Evolutionary conservation across 2,329 filamentous ascomycete genomes (phyloP).

Genomic region (Calonectria ilicicola): DNA sequence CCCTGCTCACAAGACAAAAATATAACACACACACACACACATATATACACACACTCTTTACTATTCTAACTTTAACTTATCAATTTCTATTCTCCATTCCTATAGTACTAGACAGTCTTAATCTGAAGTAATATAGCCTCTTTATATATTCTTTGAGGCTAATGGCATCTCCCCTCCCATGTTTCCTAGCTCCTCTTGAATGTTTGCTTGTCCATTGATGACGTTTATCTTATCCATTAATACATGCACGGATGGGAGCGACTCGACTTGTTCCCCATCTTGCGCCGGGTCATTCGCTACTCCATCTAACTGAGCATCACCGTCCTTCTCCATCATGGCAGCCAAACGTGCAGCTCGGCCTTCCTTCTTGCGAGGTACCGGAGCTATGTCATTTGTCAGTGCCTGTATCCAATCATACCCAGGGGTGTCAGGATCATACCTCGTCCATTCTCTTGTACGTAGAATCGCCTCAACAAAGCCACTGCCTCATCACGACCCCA

Average conservation of each 20-base stretch:
- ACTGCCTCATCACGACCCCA: constrained; percentile 94
- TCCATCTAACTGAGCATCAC: constrained; percentile 20
- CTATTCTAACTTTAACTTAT: too few species aligned
- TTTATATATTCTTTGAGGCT: not conserved
- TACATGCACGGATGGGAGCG: constrained; percentile 25
- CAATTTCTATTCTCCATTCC: too few species aligned
- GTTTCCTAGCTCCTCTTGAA: not conserved
- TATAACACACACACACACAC: too few species aligned
- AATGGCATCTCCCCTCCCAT: not conserved
- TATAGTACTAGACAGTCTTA: too few species aligned
- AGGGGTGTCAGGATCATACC: constrained; percentile 59
- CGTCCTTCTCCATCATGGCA: constrained; percentile 62
- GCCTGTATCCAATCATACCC: not conserved
- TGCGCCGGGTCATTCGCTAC: constrained; percentile 8
- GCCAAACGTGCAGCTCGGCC: constrained; percentile 65
- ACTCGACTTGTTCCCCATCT: constrained; percentile 22
- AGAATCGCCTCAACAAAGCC: constrained; percentile 91
- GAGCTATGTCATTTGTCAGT: constrained; percentile 50
- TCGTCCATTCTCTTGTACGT: constrained; percentile 97
- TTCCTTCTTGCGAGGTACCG: constrained; percentile 67
- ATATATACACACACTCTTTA: too few species aligned
- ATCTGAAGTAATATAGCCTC: too few species aligned
- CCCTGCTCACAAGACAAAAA: too few species aligned
- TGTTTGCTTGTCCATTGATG: not conserved
- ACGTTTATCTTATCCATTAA: constrained; percentile 23